Conservation (phyloP, 805 yeast species). For the Saturnispora halmiae region DNA sequence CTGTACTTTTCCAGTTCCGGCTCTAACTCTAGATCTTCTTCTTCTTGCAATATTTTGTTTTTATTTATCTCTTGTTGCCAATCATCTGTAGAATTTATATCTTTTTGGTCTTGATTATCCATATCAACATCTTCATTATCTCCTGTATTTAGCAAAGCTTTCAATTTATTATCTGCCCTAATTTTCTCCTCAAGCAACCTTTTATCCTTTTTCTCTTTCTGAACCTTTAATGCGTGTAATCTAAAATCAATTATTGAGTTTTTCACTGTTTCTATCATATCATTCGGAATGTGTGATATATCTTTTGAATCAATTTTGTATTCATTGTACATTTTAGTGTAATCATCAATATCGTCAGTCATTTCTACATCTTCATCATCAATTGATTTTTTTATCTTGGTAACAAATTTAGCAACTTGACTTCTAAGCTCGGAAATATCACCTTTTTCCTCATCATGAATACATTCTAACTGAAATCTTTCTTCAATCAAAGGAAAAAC, state of each 20-base stretch:
- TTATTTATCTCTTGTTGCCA: conserved; percentile 17
- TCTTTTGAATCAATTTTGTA: conserved; percentile 53
- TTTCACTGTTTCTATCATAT: conserved; percentile 42
- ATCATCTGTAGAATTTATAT: conserved; percentile 22
- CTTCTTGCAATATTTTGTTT: conserved; percentile 18
- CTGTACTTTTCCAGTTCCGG: conserved; percentile 15
- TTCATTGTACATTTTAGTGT: conserved; percentile 13
- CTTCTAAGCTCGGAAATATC: neutral
- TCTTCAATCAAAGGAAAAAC: neutral
- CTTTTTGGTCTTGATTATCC: conserved; percentile 21
- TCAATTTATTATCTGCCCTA: conserved; percentile 39
- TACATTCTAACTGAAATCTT: neutral
- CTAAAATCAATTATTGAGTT: conserved; percentile 49
- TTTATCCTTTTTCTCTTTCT: conserved; percentile 40
- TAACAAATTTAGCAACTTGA: neutral
- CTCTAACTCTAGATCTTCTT: conserved; percentile 14
- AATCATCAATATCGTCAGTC: conserved; percentile 11
- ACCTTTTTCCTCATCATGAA: neutral
- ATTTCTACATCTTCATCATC: neutral
- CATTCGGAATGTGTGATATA: conserved; percentile 46
- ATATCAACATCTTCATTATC: conserved; percentile 14
- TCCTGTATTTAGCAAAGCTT: conserved; percentile 31
- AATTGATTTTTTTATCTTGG: neutral
- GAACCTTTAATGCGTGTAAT: conserved; percentile 43
- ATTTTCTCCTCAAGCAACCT: conserved; percentile 41